Evolutionary conservation across 345 rosid genomes (phyloP).

Genomic region (Rubroshorea leprosula): DNA sequence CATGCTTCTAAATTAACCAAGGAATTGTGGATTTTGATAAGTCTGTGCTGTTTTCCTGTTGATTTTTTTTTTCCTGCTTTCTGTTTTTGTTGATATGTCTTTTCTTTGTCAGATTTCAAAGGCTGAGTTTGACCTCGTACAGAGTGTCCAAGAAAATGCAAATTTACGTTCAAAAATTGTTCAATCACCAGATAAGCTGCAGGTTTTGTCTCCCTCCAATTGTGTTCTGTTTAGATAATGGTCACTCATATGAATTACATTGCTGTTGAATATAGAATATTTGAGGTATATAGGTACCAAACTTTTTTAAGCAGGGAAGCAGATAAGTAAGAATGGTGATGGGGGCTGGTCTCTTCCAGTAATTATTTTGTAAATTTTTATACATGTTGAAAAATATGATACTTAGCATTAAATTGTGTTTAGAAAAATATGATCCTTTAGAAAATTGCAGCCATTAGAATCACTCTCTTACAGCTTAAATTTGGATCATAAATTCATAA

Average conservation of each 20-base stretch:
- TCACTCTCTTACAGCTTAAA: neutral
- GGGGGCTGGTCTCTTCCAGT: too few species aligned
- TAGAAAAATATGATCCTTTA: too few species aligned
- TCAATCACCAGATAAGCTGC: slow-evolving; percentile 90
- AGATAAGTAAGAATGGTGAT: too few species aligned
- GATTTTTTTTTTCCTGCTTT: neutral
- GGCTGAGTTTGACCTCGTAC: slow-evolving; percentile 75
- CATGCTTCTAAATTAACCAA: slow-evolving; percentile 8
- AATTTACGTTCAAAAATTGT: slow-evolving; percentile 72
- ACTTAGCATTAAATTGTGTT: too few species aligned
- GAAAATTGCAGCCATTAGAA: too few species aligned
- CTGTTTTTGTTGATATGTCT: slow-evolving; percentile 3
- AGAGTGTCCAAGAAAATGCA: slow-evolving; percentile 82
- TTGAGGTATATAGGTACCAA: too few species aligned
- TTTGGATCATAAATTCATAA: neutral
- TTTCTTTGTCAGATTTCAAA: slow-evolving; percentile 54
- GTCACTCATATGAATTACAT: neutral
- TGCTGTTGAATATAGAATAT: too few species aligned
- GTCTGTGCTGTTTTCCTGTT: neutral
- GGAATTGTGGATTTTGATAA: slow-evolving; percentile 2
- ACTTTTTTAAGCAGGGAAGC: too few species aligned
- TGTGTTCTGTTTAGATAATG: neutral
- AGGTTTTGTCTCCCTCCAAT: slow-evolving; percentile 36
- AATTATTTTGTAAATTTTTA: too few species aligned
- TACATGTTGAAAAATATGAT: too few species aligned